These are phyloP conservation scores for Paramecium biaurelia DNA, from an alignment of 73 alveolate species.

Conservation along the genomic window DNA sequence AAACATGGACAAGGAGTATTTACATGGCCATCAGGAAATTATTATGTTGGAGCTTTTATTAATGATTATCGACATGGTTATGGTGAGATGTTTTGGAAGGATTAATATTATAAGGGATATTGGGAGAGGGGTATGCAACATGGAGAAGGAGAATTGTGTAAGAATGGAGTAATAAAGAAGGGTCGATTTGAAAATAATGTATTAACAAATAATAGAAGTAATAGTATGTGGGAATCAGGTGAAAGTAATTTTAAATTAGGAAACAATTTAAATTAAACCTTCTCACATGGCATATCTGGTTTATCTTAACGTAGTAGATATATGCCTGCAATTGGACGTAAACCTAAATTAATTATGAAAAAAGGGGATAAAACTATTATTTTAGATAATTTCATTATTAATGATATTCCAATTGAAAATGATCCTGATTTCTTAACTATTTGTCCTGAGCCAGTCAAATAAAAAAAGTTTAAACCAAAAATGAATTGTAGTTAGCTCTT, in stretches of 20 bases:
- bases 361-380: not conserved
- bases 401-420: not conserved
- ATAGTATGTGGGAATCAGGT: constrained; percentile 45
- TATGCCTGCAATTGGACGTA: constrained; percentile 43
- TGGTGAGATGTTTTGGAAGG: constrained; percentile 68
- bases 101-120: constrained; percentile 56
- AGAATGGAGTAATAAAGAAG: constrained; percentile 62
- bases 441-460: not conserved
- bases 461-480: not conserved
- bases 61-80: constrained; percentile 65
- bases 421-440: constrained; percentile 47
- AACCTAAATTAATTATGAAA: constrained; percentile 16
- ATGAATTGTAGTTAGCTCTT: not conserved
- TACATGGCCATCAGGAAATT: constrained; percentile 66
- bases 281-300: not conserved
- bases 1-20: constrained; percentile 64
- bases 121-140: constrained; percentile 71
- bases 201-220: constrained; percentile 26
- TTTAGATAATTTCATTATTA: not conserved
- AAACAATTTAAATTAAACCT: not conserved
- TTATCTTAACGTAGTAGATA: not conserved
- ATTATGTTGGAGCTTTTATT: constrained; percentile 29
- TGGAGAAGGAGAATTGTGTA: constrained; percentile 68
- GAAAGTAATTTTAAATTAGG: not conserved
- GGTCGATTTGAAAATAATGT: constrained; percentile 66